Percentiles rank a stretch among this genome's conserved stretches.
These are phyloP conservation scores for Cystoisospora suis DNA, from an alignment of 169 alveolate species.

Conservation along the genomic window DNA sequence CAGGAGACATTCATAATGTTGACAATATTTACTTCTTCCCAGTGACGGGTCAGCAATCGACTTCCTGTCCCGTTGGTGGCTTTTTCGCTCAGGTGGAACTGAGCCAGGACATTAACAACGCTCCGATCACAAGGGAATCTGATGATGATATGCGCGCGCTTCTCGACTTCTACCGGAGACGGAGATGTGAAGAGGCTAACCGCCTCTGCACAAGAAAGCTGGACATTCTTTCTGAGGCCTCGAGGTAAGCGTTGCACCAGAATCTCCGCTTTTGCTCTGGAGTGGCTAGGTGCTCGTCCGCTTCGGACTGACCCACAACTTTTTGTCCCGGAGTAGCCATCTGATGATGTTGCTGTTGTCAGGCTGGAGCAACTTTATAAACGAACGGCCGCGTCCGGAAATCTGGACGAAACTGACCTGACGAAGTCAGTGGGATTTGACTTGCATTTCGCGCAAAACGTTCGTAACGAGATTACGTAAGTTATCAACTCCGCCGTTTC, in stretches of 20 bases:
- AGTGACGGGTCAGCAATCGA: too few species aligned
- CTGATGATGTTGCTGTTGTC: not conserved
- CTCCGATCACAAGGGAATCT: not conserved
- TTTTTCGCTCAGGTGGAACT: not conserved
- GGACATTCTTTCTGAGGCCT: slow-evolving; percentile 5
- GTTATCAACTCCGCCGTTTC: not conserved
- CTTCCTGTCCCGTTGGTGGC: too few species aligned
- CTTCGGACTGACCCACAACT: too few species aligned
- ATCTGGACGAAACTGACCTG: not conserved
- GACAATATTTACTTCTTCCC: too few species aligned
- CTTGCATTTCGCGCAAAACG: not conserved
- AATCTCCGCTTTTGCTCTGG: too few species aligned
- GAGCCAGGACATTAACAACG: not conserved
- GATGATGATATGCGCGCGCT: not conserved
- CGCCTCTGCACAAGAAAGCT: not conserved
- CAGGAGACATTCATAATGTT: too few species aligned
- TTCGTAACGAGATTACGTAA: not conserved
- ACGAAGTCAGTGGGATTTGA: slow-evolving; percentile 6
- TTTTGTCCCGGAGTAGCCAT: too few species aligned
- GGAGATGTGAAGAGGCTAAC: not conserved
- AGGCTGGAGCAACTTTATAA: slow-evolving; percentile 24
- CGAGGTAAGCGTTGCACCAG: not conserved
- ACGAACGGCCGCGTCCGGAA: slow-evolving; percentile 1
- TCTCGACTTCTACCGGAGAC: slow-evolving; percentile 14
- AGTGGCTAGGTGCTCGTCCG: too few species aligned